A percentile compares a stretch with the other conserved stretches of the same genome.
phyloP scores from a whole-genome alignment of 371 early-diverging fungal genomes.

The Zychaea mexicana region DNA sequence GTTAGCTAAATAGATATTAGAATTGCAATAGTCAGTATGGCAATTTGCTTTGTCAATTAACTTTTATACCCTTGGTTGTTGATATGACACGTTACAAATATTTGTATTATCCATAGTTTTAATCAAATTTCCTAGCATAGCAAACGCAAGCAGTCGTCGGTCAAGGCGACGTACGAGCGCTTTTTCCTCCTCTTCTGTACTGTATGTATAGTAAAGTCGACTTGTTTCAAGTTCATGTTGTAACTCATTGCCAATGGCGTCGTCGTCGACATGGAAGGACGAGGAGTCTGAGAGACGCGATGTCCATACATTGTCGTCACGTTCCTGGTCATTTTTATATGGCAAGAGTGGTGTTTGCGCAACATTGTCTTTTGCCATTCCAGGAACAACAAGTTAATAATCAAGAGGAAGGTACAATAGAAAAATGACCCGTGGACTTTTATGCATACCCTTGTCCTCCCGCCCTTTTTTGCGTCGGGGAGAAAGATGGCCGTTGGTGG shows the following conservation, averaged over 20 bases:
- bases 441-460: no score
- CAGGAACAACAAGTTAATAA: not conserved
- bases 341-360: not conserved
- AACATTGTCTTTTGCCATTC: not conserved
- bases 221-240: not conserved
- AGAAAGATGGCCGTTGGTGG: no score
- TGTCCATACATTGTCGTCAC: not conserved
- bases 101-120: constrained; percentile 45
- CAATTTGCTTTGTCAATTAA: not conserved
- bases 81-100: constrained; percentile 24
- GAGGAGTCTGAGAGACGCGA: not conserved
- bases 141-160: constrained; percentile 37
- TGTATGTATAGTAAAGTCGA: not conserved
- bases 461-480: no score
- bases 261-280: not conserved
- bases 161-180: constrained; percentile 33
- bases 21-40: not conserved
- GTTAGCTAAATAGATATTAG: constrained; percentile 21
- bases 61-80: no score
- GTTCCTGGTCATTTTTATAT: no score
- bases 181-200: constrained; percentile 26
- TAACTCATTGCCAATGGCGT: not conserved
- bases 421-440: no score
- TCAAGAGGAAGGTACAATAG: not conserved
- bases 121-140: constrained; percentile 48